Evolutionary conservation across 2,329 filamentous ascomycete genomes (phyloP), one percentile per base, ranked within the genome.

Genomic region (Neonectria neomacrospora): DNA sequence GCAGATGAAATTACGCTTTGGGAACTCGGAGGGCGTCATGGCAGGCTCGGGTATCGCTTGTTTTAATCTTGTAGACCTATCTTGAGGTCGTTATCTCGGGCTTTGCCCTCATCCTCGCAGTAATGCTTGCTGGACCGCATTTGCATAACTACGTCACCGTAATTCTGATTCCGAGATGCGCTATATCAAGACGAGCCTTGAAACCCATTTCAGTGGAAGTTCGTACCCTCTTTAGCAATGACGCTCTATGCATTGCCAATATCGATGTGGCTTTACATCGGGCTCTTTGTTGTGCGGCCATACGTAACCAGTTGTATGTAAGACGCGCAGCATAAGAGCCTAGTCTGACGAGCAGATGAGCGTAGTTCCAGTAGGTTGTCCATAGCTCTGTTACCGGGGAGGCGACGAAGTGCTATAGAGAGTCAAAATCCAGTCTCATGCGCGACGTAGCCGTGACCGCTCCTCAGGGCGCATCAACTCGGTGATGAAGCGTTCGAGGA

Each of bases 1-100:
- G 39, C 14, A 14, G 32, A n/a, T 22, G 41, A 54, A 18, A 62
- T 64, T 68, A 54, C 32, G 28, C 14, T 22, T 34, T 51, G 12
- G n/a, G 39, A 18, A 23, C 54, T 59, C 42, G 52, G 37, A 47
- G 42, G 23, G 51, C 22, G 42, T 20, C 20, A 30, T 54, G 30
- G 26, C 12, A 30, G 11, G 10, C n/a, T 32, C 23, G 30, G 8
- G 14, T 28, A 26, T n/a, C 32, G 45, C 16, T 48, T 18, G 47
- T 23, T 23, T 41, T 47, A 14, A 39, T 39, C n/a, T 39, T 39
- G 41, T n/a, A 61, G 22, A 42, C 18, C n/a, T 34, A 16, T 20
- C 11, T 42, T 16, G 2, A 32, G 41, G 32, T n/a, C 18, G 12
- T 51, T 44, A 45, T 44, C 5, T 20, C 37, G 45, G 55, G 8